Percentiles rank a stretch among this genome's conserved stretches.
Evolutionary conservation across 306 rosid genomes (phyloP).

Genomic region (Fagus sylvatica): DNA sequence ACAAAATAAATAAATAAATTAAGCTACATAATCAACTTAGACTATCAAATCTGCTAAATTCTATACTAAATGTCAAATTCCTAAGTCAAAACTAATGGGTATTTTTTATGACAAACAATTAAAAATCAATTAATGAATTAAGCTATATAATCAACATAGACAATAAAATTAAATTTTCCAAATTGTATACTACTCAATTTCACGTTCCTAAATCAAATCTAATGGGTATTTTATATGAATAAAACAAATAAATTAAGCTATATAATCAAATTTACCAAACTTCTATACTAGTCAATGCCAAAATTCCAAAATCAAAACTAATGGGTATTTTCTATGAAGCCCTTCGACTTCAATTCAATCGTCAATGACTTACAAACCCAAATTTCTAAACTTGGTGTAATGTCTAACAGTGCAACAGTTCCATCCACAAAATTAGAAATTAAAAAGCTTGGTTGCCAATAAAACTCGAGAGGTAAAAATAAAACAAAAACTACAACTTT

Average conservation of each 20-base stretch:
- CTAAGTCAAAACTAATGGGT: not conserved
- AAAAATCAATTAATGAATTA: not conserved
- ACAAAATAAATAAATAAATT: conserved; percentile 2
- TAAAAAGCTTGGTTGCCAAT: not conserved
- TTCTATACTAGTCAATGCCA: not conserved
- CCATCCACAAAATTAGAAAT: not conserved
- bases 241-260: conserved; percentile 9
- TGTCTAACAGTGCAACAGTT: not conserved
- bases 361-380: not conserved
- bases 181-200: not conserved
- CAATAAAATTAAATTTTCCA: not conserved
- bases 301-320: not conserved
- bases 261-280: not conserved
- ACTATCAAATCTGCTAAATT: not conserved
- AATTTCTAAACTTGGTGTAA: not conserved
- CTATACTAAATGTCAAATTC: not conserved
- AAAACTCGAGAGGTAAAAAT: not conserved
- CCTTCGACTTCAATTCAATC: not conserved
- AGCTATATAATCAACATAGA: conserved; percentile 7
- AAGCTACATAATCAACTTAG: conserved; percentile 10
- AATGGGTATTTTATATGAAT: not conserved
- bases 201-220: not conserved
- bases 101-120: too few species aligned
- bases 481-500: not conserved
- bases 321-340: not conserved